Evolutionary conservation across 305 asterid genomes (phyloP), one percentile per base, ranked within the genome.

Genomic region (Fraxinus paxiana): DNA sequence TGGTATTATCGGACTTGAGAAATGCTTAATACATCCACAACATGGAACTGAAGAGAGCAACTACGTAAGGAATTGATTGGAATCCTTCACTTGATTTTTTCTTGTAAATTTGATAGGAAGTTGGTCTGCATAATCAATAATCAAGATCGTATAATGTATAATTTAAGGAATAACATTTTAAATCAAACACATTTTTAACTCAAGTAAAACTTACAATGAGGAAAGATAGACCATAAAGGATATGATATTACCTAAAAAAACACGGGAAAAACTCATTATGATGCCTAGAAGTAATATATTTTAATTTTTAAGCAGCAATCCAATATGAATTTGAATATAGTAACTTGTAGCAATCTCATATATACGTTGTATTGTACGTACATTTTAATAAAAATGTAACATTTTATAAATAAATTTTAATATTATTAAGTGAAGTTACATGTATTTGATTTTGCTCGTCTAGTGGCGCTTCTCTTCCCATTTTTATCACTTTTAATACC

Each of bases 191-290:
- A 3, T 13, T 18, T 5, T 12, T 0, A 38, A 6, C n/a, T n/a
- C 8, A 8, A 33, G 35, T 18, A 9, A 34, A 13, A 65, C 85
- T 84, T 84, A 86, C 87, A 86, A 63, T 59, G 89, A 87, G 72
- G 89, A 82, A 30, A 86, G 89, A 48, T 43, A 86, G 77, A 86
- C 89, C 89, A 86, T 79, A 77, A 86, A 86, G 12, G 87, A 86
- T 48, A 79, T 80, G 51, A 86, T 31, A 54, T 86, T 83, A n/a
- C 87, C 89, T 84, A n/a, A 46, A 54, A 77, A 46, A 69, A 37
- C 1, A 2, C 2, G 8, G 1, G 10, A 2, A 15, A 7, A 24
- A 70, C 9, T 22, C 4, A 0, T 59, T 18, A 59, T 20, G 2
- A 18, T 59, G 28, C 70, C 0, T 54, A n/a, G 26, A 17, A 17